Evolutionary conservation across 2,329 filamentous ascomycete species (phyloP).

Genomic region (Dothistroma septosporum): DNA sequence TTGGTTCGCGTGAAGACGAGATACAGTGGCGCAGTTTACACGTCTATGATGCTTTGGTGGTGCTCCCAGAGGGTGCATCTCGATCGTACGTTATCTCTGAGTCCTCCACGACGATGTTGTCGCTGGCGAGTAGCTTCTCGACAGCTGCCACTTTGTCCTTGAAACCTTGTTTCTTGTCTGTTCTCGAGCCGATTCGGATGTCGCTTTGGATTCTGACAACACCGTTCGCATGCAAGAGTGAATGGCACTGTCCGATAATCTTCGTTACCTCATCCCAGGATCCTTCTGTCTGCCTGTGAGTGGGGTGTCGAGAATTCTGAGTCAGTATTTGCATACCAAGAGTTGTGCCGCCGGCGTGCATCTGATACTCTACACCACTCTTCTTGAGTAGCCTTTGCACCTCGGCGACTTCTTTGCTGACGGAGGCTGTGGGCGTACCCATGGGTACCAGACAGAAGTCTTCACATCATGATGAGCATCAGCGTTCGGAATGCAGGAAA

Average conservation of each 20-base stretch:
- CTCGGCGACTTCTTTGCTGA: constrained; percentile 70
- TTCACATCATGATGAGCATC: constrained; percentile 12
- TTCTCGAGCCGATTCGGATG: constrained; percentile 79
- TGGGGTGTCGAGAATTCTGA: neutral
- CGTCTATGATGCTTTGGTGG: neutral
- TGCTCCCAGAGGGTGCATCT: neutral
- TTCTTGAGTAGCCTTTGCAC: constrained; percentile 80
- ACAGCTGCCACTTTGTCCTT: constrained; percentile 71
- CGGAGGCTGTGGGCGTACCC: constrained; percentile 48
- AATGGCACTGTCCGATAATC: constrained; percentile 79
- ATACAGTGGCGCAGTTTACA: neutral
- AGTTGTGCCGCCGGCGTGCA: constrained; percentile 93
- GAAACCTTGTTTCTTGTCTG: constrained; percentile 78
- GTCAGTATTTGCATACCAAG: constrained; percentile 59
- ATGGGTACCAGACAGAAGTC: constrained; percentile 93
- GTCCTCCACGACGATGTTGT: constrained; percentile 21
- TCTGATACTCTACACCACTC: constrained; percentile 75
- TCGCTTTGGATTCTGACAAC: constrained; percentile 80
- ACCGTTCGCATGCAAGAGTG: constrained; percentile 69
- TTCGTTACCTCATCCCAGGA: constrained; percentile 84
- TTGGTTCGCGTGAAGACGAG: no score
- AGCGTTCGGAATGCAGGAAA: neutral
- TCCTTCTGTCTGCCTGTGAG: constrained; percentile 59
- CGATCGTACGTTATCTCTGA: neutral
- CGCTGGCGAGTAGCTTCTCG: constrained; percentile 47